Evolutionary conservation across 202 grass and related monocot species (phyloP), one percentile per base, ranked within the genome.

Genomic region (Zizania palustris): DNA sequence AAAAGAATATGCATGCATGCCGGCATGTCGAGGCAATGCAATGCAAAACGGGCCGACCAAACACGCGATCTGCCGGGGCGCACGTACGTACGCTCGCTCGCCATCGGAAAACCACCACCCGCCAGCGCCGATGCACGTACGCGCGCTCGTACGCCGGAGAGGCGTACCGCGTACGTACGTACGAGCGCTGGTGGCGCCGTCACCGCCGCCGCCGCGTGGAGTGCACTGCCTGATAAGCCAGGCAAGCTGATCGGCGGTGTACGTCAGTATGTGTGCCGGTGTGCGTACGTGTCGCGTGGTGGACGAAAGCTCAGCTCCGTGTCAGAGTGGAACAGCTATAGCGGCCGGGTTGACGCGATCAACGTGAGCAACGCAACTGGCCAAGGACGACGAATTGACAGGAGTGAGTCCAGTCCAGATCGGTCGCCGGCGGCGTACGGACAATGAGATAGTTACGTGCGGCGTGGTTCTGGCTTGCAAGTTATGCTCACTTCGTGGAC

Each of bases 151-250:
- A 42, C 62, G 16, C 49, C 15, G 49, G 49, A n/a, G 49, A 51
- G 1, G n/a, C 14, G 14, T 4, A 6, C n/a, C 28, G 28, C 28
- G 28, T 28, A 28, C 28, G 28, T 28, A 28, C 28, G 28, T 28
- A 55, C n/a, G n/a, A 55, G 51, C 51, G 51, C n/a, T 20, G 51
- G 51, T 20, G n/a, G 51, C 15, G n/a, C n/a, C n/a, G n/a, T n/a
- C n/a, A n/a, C 28, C 28, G 6, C 7, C 51, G n/a, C 51, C 51
- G 51, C 28, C 28, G 28, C 28, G 28, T 28, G 28, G 28, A 28
- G 22, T 87, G 80, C 74, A 57, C 20, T 83, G 80, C 68, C 85
- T 4, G 68, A 44, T 67, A 87, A 42, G 80, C 5, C 69, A 83
- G 80, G 80, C 79, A 67, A 38, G 22, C 28, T 28, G 28, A 28